Evolutionary conservation across 768 basidiomycete species (phyloP).

Genomic region (Porpolomopsis calyptriformis): DNA sequence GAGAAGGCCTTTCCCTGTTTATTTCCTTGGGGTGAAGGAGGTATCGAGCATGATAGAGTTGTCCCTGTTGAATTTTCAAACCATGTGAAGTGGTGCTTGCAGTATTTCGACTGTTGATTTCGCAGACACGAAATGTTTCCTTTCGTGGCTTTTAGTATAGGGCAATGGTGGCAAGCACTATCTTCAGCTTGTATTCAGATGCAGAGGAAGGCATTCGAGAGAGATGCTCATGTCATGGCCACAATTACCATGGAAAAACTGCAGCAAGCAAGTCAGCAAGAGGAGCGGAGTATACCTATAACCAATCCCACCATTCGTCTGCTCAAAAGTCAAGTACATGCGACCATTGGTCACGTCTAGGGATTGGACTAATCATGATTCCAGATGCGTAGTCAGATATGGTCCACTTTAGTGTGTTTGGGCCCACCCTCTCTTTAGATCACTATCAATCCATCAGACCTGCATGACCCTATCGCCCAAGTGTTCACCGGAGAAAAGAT

Average conservation of each 20-base stretch:
- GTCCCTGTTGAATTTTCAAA: no score
- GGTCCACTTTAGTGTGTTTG: conserved; percentile 19
- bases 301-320: conserved; percentile 13
- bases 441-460: conserved; percentile 31
- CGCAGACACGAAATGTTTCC: no score
- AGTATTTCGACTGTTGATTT: no score
- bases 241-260: conserved; percentile 17
- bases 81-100: no score
- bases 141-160: no score
- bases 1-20: conserved; percentile 17
- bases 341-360: conserved; percentile 9
- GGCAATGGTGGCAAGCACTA: no score
- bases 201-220: conserved; percentile 15
- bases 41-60: no score
- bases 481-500: conserved; percentile 28
- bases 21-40: conserved; percentile 25
- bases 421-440: conserved; percentile 28
- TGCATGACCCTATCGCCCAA: conserved; percentile 32
- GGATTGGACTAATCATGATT: conserved; percentile 17
- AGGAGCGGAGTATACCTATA: conserved; percentile 11
- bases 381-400: conserved; percentile 19
- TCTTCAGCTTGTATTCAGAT: no score
- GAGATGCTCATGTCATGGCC: conserved; percentile 13
- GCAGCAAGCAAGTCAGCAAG: conserved; percentile 18
- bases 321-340: conserved; percentile 14